Conservation (phyloP, 139 green algal species). For the Asterochloris sp. region DNA sequence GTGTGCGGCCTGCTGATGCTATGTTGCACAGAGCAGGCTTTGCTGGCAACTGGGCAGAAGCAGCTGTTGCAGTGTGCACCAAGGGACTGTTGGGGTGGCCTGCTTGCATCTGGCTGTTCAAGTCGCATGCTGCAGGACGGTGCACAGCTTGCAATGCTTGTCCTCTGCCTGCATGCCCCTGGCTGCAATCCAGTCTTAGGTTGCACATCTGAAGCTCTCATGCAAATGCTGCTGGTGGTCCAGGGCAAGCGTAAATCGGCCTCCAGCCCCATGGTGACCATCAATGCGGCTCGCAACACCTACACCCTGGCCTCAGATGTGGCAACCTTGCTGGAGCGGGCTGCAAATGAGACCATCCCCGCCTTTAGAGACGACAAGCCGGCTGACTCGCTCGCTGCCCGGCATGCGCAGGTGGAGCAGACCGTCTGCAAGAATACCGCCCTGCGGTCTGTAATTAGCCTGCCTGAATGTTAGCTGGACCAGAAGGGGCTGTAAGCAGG, state of each 20-base stretch:
- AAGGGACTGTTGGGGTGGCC: too few species aligned
- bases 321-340: conserved; percentile 46
- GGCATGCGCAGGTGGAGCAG: conserved; percentile 6
- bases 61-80: too few species aligned
- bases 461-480: too few species aligned
- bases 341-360: conserved; percentile 54
- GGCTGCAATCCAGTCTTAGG: too few species aligned
- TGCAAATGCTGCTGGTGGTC: not conserved
- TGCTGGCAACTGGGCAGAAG: too few species aligned
- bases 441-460: not conserved
- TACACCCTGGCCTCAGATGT: conserved; percentile 59
- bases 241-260: conserved; percentile 37
- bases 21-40: not conserved
- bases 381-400: conserved; percentile 21
- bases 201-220: not conserved
- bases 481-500: too few species aligned
- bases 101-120: too few species aligned
- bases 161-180: too few species aligned
- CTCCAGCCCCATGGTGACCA: conserved; percentile 31
- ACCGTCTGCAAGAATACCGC: not conserved
- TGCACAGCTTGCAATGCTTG: too few species aligned
- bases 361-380: conserved; percentile 61
- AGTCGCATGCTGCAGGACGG: too few species aligned
- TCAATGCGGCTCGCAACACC: conserved; percentile 48
- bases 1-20: not conserved